A percentile compares a stretch with the other conserved stretches of the same genome.
These are phyloP conservation scores for Ophiostoma novo-ulmi DNA, from an alignment of 2,329 filamentous ascomycete genomes.

Conservation along the genomic window DNA sequence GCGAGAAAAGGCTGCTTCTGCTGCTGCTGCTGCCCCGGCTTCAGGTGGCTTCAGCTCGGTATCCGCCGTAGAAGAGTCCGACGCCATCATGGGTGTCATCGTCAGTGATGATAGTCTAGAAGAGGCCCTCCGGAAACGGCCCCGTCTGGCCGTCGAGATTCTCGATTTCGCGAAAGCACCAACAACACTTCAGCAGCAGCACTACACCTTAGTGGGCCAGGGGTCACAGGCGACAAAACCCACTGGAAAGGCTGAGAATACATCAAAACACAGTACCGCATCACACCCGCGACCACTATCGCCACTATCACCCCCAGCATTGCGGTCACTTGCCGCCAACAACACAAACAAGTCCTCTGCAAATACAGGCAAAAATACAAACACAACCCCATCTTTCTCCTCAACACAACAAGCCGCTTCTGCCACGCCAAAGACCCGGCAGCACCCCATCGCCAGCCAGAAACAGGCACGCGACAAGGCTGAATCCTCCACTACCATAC, in stretches of 20 bases:
- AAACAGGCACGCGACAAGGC: slow-evolving; percentile 9
- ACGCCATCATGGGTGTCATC: not conserved
- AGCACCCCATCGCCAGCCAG: not conserved
- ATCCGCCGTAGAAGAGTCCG: not conserved
- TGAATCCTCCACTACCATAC: not conserved
- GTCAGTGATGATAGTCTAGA: not conserved
- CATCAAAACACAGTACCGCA: not conserved
- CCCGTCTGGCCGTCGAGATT: slow-evolving; percentile 52
- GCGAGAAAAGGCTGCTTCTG: not conserved
- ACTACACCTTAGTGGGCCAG: slow-evolving; percentile 5
- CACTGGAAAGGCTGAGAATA: not conserved
- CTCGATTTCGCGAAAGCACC: slow-evolving; percentile 22
- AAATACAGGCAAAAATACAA: not conserved
- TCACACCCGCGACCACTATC: slow-evolving; percentile 8
- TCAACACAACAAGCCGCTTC: not conserved
- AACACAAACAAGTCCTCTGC: not conserved
- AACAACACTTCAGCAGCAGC: not conserved
- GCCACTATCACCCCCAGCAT: slow-evolving; percentile 1
- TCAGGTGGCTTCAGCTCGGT: slow-evolving; percentile 3
- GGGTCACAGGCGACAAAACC: not conserved
- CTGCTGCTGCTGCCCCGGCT: not conserved
- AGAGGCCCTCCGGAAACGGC: slow-evolving; percentile 44
- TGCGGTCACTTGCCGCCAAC: not conserved
- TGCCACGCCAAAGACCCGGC: not conserved
- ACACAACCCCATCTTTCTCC: not conserved